Evolutionary conservation across 176 grass and related monocot genomes (phyloP), one percentile per base, ranked within the genome.

Genomic region (Pontederia paniculata): DNA sequence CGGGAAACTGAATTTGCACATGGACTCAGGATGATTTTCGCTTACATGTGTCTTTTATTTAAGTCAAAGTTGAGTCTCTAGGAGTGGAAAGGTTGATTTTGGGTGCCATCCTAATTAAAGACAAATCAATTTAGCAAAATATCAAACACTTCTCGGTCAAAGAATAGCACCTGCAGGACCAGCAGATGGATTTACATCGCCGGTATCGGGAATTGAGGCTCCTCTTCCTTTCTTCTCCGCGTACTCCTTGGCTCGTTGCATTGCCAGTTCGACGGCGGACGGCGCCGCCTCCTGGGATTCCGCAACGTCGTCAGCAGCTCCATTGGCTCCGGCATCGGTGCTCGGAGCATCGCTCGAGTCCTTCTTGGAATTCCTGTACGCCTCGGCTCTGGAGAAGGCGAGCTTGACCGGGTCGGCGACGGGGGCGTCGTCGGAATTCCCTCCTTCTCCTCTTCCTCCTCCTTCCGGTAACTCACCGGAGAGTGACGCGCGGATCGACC

Each of bases 371-470:
- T 66, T 59, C 65, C 58, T 74, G 44, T 80, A 80, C 12, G 77
- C 57, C 57, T 55, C 51, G 45, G 65, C 77, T 52, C 60, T 74
- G n/a, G 71, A 51, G 21, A 80, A 74, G 57, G 77, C 77, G 42
- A 80, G 77, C 65, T 80, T 80, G 53, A 65, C 18, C 7, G 77
- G 51, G 50, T 80, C 65, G 23, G 28, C 28, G 28, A 37, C 28
- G 44, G 10, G 14, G 28, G 48, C 60, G 51, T 54, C 48, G 9
- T 8, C 12, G 47, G 49, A 4, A 18, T 58, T 62, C 2, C 55
- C 62, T 48, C 48, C 72, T 21, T 23, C 58, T 44, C 55, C 48
- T 44, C 58, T 21, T 14, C 45, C 58, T 44, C 55, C 48, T 44
- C 58, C 44, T 14, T 22, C 58, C 5, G 28, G 5, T 2, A 37